Percentiles rank a stretch among this genome's conserved stretches.
phyloP scores from a whole-genome alignment of 1,284 basidiomycete genomes.

The Ganoderma lucidum region DNA sequence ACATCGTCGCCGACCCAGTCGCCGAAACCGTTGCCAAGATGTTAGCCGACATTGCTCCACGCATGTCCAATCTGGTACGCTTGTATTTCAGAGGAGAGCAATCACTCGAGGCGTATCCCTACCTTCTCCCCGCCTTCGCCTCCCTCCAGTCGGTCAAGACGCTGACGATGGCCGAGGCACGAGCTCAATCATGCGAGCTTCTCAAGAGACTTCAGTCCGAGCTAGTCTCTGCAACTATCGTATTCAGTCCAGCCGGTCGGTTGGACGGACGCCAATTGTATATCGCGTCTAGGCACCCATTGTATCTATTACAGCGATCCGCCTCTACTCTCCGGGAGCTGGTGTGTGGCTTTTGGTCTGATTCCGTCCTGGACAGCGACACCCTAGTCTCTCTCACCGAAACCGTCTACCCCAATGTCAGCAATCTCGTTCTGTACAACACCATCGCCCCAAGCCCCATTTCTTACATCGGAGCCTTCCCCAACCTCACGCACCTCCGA shows the following conservation, averaged over 20 bases:
- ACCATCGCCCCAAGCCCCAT: neutral
- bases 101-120: neutral
- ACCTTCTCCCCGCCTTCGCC: neutral
- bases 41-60: neutral
- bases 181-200: neutral
- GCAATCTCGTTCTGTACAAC: neutral
- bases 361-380: neutral
- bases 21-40: neutral
- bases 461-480: neutral
- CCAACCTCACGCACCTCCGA: neutral
- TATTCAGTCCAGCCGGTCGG: neutral
- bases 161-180: neutral
- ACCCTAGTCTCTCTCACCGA: neutral
- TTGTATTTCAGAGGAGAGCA: neutral
- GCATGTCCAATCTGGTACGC: neutral
- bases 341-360: neutral
- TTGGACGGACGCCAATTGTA: too few relatives aligned
- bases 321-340: neutral
- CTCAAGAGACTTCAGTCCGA: neutral
- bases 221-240: neutral
- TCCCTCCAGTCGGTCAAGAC: neutral
- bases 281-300: neutral
- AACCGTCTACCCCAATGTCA: neutral
- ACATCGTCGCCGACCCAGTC: neutral
- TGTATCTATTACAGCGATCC: neutral